phyloP scores from a whole-genome alignment of 257 asterid genomes.

The Fraxinus excelsior region DNA sequence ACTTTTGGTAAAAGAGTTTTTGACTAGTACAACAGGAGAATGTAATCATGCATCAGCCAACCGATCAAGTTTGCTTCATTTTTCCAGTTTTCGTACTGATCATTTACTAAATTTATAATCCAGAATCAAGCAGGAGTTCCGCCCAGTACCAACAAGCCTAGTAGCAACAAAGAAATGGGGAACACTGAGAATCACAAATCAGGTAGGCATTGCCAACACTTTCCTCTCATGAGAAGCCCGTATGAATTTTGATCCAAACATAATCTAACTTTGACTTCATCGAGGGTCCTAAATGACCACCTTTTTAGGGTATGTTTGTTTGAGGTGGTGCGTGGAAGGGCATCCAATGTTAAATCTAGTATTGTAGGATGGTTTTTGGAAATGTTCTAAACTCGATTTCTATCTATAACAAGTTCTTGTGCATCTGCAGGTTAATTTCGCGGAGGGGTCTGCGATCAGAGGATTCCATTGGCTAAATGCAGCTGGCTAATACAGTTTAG shows the following conservation, averaged over 20 bases:
- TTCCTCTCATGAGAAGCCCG: conserved; percentile 9
- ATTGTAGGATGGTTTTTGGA: neutral
- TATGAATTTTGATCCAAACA: neutral
- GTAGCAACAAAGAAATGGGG: conserved; percentile 48
- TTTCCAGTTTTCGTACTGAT: conserved; percentile 1
- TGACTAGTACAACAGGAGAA: neutral
- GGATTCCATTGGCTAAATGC: neutral
- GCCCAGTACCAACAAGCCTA: conserved; percentile 38
- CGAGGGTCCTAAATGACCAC: neutral
- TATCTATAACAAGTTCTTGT: neutral
- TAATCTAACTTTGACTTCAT: neutral
- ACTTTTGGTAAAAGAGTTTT: neutral
- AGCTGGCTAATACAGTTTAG: conserved; percentile 11
- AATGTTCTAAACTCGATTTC: neutral
- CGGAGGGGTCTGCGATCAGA: neutral
- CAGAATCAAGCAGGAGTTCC: conserved; percentile 59
- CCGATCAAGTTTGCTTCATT: neutral
- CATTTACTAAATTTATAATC: conserved; percentile 13
- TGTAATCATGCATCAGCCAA: neutral
- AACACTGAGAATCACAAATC: conserved; percentile 45
- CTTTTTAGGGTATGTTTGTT: neutral
- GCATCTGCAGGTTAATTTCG: conserved; percentile 21
- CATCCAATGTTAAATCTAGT: neutral
- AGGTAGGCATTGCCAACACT: conserved; percentile 38
- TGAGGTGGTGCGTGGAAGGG: neutral